phyloP scores from a whole-genome alignment of 441 rosid genomes.

The Codiaeum variegatum region DNA sequence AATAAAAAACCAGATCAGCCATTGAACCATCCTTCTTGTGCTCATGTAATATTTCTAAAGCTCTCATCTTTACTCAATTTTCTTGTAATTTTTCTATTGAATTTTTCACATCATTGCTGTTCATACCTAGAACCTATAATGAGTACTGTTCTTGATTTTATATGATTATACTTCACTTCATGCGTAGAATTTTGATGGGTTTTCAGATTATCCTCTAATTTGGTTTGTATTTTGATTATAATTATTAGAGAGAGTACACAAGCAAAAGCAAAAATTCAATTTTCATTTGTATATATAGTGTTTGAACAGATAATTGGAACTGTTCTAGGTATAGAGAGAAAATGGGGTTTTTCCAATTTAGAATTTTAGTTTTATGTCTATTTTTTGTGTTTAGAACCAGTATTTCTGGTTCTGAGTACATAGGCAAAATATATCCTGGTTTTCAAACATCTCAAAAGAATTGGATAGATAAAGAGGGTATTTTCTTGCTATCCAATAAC shows the following conservation, averaged over 20 bases:
- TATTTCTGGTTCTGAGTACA: slow-evolving; percentile 28
- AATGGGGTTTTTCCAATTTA: slow-evolving; percentile 27
- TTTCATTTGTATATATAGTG: neutral
- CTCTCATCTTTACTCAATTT: neutral
- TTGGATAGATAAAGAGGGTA: slow-evolving; percentile 47
- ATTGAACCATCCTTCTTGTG: neutral
- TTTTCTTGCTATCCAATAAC: slow-evolving; percentile 55
- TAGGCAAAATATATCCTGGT: slow-evolving; percentile 43
- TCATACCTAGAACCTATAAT: too few species aligned
- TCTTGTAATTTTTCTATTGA: neutral
- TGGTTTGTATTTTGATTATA: neutral
- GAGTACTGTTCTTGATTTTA: neutral
- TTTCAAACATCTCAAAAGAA: slow-evolving; percentile 55
- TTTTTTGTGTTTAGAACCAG: slow-evolving; percentile 24
- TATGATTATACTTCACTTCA: neutral
- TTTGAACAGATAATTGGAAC: neutral
- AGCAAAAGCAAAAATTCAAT: neutral
- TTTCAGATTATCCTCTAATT: neutral
- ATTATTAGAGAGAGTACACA: neutral
- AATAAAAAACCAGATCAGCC: neutral
- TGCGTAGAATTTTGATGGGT: neutral
- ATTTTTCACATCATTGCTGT: neutral
- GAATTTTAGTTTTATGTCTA: slow-evolving; percentile 27
- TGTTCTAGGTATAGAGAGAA: neutral
- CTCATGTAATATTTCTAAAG: neutral